Evolutionary conservation across 2,329 filamentous ascomycete genomes (phyloP).

Genomic region (Ophiostoma quercus): DNA sequence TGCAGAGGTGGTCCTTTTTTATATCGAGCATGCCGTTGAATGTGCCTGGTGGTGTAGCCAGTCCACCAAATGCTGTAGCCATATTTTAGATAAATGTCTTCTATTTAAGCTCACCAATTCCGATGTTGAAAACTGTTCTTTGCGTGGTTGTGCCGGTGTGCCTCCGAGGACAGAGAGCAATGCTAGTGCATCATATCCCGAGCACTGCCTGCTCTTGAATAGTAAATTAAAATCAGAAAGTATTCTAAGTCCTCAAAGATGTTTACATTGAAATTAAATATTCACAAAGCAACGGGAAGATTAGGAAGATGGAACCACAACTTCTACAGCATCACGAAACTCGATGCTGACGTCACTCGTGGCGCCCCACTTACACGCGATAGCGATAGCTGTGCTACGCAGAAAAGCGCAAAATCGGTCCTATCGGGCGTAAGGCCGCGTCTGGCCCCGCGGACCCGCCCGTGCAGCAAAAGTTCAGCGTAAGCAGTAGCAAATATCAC

Average conservation of each 20-base stretch:
- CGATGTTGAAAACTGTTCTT: not conserved
- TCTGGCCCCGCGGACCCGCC: conserved; percentile 5
- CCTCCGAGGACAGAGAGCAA: not conserved
- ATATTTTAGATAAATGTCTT: not conserved
- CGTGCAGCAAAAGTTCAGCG: not conserved
- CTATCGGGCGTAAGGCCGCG: conserved; percentile 1
- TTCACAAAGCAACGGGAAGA: not conserved
- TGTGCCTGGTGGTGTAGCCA: not conserved
- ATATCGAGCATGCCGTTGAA: conserved; percentile 7
- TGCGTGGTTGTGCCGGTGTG: not conserved
- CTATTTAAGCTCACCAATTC: not conserved
- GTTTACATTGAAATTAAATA: not conserved
- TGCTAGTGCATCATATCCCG: not conserved
- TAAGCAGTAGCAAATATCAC: conserved; percentile 1
- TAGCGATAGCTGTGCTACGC: not conserved
- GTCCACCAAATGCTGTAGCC: not conserved
- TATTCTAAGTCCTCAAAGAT: no score
- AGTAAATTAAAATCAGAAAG: not conserved
- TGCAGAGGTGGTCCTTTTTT: not conserved
- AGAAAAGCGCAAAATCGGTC: not conserved
- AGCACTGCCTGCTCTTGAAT: not conserved
- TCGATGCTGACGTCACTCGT: not conserved
- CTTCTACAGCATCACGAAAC: not conserved
- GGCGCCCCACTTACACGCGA: not conserved
- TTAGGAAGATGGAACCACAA: no score